Percentiles rank a stretch among this genome's conserved stretches.
Evolutionary conservation across 768 basidiomycete species (phyloP).

Genomic region (Cyathus striatus): DNA sequence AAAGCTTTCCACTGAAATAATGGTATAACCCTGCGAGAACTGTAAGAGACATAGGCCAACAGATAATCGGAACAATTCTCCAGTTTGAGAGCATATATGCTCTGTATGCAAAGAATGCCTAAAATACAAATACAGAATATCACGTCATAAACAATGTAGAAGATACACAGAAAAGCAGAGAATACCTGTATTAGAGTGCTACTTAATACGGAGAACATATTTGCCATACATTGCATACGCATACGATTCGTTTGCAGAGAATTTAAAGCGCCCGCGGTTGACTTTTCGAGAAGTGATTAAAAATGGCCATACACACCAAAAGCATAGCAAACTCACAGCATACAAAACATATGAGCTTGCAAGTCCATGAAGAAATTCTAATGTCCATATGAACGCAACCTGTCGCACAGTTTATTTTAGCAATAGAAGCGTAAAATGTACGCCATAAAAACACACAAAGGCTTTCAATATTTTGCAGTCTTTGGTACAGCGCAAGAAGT

Average conservation of each 20-base stretch:
- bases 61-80: neutral
- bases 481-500: too few relatives aligned
- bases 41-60: neutral
- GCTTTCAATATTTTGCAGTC: neutral
- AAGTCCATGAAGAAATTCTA: neutral
- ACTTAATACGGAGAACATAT: neutral
- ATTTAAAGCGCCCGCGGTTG: too few relatives aligned
- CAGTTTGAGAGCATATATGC: neutral
- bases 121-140: neutral
- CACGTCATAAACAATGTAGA: too few relatives aligned
- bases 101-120: slow-evolving; percentile 1
- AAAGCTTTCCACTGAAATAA: neutral
- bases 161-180: neutral
- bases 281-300: too few relatives aligned
- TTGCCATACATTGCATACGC: neutral
- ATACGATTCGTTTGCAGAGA: too few relatives aligned
- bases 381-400: neutral
- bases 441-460: neutral
- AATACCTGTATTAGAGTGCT: neutral
- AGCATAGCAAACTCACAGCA: too few relatives aligned
- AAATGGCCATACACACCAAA: too few relatives aligned
- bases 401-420: too few relatives aligned
- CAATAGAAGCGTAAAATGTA: too few relatives aligned
- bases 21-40: neutral
- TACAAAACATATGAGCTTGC: neutral